Base-by-base conservation (phyloP, 129 eudicot species). In the Chrysanthemum makinoi region DNA sequence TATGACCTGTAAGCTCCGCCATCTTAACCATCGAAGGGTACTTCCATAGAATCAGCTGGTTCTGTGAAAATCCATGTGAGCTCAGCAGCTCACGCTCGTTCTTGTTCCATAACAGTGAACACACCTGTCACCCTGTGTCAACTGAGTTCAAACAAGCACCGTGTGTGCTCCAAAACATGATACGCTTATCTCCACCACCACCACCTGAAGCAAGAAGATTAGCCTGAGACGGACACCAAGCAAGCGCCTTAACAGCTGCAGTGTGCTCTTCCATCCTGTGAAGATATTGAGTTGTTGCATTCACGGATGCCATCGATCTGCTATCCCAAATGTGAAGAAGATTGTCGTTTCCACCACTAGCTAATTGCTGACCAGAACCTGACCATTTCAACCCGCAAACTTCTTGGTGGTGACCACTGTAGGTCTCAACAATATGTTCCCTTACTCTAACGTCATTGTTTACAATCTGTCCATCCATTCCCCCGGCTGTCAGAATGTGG, bases 301-400 rank as follows among this genome's bases (percentile, higher is more conserved):
- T 81, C 13, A 87, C 61, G 5, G 96, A 86, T 3, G 91, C 93
- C 79, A 51, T 54, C 2, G 96, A 86, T 30, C 90, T 52, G 74
- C 24, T 22, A 22, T 91, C 97, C 97, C 96, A 91, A 39, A 91
- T 88, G 72, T 88, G 96, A 10, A 88, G 94, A 57, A 88, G 91
- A 72, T 91, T 91, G 26, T 91, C 97, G 54, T 86, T 88, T 33
- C 97, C 97, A 6, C 96, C 97, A 12, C 96, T 88, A 2, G 97
- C 97, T 56, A 91, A 62, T 12, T 88, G 96, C 57, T 81, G 91
- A 10, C 97, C 96, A 0, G 94, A 86, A 67, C 87, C 86, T 7
- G 97, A 91, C 97, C 97, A 91, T 58, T 78, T 88, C 8, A 91
- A 80, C 68, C 97, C 97, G 68, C 97, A 91, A 64, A 91, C 91